Conservation (phyloP, 106 monocot genomes). For the Dendrobium catenatum region DNA sequence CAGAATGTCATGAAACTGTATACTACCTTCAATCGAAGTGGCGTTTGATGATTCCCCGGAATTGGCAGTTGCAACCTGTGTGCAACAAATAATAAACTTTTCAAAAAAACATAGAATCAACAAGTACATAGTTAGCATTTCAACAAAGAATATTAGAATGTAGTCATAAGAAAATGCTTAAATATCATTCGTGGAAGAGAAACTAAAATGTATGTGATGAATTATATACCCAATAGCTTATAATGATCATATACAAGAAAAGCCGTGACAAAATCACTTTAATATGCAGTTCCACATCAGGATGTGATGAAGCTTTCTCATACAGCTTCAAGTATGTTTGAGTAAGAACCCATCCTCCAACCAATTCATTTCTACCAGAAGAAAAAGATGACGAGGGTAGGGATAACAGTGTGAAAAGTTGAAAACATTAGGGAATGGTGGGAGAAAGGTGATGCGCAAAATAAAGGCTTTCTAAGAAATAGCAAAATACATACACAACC, state of each 20-base stretch:
- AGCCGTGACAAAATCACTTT: background rate
- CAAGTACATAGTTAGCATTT: background rate
- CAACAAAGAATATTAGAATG: background rate
- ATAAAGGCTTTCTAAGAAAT: no score
- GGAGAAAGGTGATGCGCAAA: background rate
- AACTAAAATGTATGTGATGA: background rate
- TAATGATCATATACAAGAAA: background rate
- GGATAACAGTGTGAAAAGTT: background rate
- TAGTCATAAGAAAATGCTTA: background rate
- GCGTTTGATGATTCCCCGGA: constrained; percentile 4
- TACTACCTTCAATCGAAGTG: constrained; percentile 7
- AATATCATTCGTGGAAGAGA: background rate
- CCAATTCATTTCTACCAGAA: background rate
- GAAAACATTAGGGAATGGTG: background rate
- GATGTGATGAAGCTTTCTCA: background rate
- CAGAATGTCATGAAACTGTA: background rate
- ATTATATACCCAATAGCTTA: background rate
- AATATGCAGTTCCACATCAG: background rate
- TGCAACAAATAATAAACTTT: background rate
- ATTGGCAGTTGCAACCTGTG: constrained; percentile 3
- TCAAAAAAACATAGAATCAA: background rate
- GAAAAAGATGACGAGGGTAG: background rate
- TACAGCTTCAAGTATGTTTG: background rate
- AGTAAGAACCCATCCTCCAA: background rate
- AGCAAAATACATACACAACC: no score